Base-by-base conservation (phyloP, 2,329 filamentous ascomycete species). In the Stemphylium vesicarium region DNA sequence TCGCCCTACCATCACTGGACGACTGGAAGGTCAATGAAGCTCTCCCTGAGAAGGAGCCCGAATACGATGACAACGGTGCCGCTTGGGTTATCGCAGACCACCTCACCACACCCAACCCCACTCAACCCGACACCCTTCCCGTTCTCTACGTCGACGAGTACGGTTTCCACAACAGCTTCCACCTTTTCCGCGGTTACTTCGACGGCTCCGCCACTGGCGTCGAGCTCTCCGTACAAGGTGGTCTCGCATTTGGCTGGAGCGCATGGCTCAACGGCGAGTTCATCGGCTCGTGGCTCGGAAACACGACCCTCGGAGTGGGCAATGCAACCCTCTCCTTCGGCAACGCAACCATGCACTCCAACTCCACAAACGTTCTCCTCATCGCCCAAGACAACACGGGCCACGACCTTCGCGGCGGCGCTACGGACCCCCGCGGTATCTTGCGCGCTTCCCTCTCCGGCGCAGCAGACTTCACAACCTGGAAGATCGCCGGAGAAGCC, bases 301-400 rank as follows among this genome's bases (percentile, higher is more conserved):
- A 78, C 45, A 79, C 79, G 0, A 77, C 78, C 4, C 40, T 66
- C 8, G 63, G 65, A 1, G 61, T 68, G 2, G 73, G 76, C 2
- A 75, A 73, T 1, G 63, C 74, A 3, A 77, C 78, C 0, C 76
- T 87, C 16, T 79, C 80, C 0, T 85, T 87, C 65, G 66, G 75
- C 37, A 82, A 83, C 42, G 77, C 77, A 2, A 81, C 79, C 2
- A 60, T 84, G 0, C 70, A 73, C 35, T 59, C 70, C 0, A 72
- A 75, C 15, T 53, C 55, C 10, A 64, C 62, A 0, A 84, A 85
- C 51, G 69, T 82, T 2, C 74, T 86, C 5, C 78, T 85, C n/a
- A 72, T 86, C 3, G 74, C 86, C 20, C 82, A 85, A 69, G 83
- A 88, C 63, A 81, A 87, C 71, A 84, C 82, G 15, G 85, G 85